Conservation (phyloP, 805 yeast species). For the Saccharomycopsis amapae region DNA sequence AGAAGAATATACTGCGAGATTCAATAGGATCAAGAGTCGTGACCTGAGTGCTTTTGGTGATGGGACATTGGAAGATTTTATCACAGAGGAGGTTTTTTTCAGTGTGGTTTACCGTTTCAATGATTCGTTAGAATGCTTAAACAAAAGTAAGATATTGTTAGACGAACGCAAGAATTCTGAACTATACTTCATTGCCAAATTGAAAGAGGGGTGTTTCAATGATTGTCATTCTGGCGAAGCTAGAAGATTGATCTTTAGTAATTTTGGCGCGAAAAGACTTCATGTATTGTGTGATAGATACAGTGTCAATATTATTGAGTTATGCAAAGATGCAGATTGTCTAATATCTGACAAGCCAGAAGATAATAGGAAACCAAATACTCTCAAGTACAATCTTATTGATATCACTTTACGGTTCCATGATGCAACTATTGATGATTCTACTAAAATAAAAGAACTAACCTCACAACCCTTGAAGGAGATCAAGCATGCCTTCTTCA, state of each 20-base stretch:
- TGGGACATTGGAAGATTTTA: conserved; percentile 20
- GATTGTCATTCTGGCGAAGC: background rate
- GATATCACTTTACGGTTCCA: conserved; percentile 1
- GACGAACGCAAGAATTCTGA: conserved; percentile 60
- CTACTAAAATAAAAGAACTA: background rate
- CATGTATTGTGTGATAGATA: conserved; percentile 21
- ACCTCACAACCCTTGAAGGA: background rate
- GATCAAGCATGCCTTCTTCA: conserved; percentile 1
- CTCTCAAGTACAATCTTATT: background rate
- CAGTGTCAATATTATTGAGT: background rate
- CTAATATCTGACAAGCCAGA: background rate
- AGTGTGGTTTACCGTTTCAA: conserved; percentile 20
- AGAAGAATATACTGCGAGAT: background rate
- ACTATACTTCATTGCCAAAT: conserved; percentile 51
- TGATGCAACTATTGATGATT: too few species aligned
- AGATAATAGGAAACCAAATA: background rate
- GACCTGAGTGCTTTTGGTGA: background rate
- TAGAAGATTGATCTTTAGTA: background rate
- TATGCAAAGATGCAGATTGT: too few species aligned
- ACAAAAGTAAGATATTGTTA: conserved; percentile 47
- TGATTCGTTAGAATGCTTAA: conserved; percentile 34
- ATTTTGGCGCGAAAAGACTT: conserved; percentile 17
- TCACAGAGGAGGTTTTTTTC: conserved; percentile 24
- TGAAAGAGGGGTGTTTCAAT: conserved; percentile 28
- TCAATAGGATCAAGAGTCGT: background rate